Conservation (phyloP, 2,329 filamentous ascomycete genomes). For the Gnomoniopsis smithogilvyi region DNA sequence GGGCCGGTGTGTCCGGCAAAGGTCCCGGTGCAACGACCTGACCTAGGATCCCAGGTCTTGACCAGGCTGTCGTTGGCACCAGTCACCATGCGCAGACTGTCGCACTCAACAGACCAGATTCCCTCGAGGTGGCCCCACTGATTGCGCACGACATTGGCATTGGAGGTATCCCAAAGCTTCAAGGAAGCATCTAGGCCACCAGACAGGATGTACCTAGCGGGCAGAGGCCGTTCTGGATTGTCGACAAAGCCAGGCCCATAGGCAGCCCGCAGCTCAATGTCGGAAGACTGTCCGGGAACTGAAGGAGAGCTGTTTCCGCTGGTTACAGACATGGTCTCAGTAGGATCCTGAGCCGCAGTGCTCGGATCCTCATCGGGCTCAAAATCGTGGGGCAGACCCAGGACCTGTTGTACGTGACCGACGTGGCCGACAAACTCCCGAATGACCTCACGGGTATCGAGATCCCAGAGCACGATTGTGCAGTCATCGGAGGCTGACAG, state of each 20-base stretch:
- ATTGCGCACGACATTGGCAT: conserved; percentile 78
- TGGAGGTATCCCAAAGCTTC: conserved; percentile 84
- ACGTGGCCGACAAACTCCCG: conserved; percentile 82
- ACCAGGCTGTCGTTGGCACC: conserved; percentile 93
- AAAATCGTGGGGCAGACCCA: conserved; percentile 81
- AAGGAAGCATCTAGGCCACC: conserved; percentile 89
- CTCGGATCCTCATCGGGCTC: conserved; percentile 73
- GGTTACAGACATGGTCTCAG: conserved; percentile 51
- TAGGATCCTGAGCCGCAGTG: conserved; percentile 38
- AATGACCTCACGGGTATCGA: conserved; percentile 79
- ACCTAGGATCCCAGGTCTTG: conserved; percentile 90
- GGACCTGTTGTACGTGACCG: conserved; percentile 89
- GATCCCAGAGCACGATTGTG: conserved; percentile 87
- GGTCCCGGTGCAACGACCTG: conserved; percentile 87
- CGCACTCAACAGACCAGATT: conserved; percentile 88
- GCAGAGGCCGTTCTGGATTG: conserved; percentile 62
- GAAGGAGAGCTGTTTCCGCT: conserved; percentile 46
- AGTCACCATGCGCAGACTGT: conserved; percentile 82
- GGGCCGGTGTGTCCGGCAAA: conserved; percentile 88
- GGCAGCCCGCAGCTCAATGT: conserved; percentile 45
- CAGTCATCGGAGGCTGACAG: conserved; percentile 94
- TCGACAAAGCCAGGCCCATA: conserved; percentile 63
- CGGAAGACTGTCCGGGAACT: conserved; percentile 18
- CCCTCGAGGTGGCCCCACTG: conserved; percentile 98
- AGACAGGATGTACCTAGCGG: conserved; percentile 88